phyloP scores from a whole-genome alignment of 139 green algal genomes.

The Diplosphaera chodatii region DNA sequence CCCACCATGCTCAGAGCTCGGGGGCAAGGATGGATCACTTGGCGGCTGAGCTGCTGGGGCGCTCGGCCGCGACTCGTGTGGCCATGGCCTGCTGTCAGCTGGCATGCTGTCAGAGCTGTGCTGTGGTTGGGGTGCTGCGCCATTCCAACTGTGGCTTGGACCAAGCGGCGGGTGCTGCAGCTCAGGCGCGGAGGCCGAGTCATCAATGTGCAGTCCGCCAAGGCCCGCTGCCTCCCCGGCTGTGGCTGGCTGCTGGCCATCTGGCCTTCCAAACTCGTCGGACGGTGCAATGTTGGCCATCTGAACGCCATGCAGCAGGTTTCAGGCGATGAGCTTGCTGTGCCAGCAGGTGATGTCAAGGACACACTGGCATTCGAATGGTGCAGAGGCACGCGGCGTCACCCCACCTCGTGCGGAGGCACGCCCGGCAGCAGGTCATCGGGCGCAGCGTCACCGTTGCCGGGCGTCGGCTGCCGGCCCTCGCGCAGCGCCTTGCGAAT shows the following conservation, averaged over 20 bases:
- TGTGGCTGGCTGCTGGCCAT: neutral
- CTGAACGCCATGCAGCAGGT: neutral
- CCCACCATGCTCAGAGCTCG: neutral
- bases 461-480: slow-evolving; percentile 50
- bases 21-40: no score
- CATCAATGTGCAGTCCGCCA: neutral
- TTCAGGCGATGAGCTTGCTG: no score
- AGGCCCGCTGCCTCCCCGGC: neutral
- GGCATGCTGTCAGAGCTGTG: no score
- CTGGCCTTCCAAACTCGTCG: no score
- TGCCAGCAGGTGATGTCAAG: no score
- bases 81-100: no score
- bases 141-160: no score
- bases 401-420: neutral
- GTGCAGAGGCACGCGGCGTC: no score
- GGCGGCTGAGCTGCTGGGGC: no score
- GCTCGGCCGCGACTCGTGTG: no score
- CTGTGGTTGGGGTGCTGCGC: no score
- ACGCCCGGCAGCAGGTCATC: slow-evolving; percentile 7
- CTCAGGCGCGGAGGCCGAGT: neutral
- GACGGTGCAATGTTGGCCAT: neutral
- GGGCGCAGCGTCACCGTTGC: slow-evolving; percentile 6
- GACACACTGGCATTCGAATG: no score
- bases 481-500: slow-evolving; percentile 78
- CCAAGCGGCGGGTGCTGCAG: neutral